Conservation (phyloP, 176 grass and related monocot species). For the Aegilops bicornis region DNA sequence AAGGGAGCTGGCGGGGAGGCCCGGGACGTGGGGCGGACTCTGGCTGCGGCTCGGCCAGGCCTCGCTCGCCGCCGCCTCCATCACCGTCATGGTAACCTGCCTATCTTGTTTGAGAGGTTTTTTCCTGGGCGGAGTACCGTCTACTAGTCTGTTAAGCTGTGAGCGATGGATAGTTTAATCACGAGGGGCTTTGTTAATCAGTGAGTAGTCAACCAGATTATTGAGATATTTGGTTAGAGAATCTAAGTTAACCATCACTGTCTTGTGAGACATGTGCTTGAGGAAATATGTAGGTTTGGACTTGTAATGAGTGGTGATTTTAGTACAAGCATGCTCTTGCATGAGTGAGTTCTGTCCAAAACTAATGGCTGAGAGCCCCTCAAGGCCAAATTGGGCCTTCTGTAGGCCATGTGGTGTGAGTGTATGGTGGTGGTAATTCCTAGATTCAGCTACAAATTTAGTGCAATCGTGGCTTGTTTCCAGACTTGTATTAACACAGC, state of each 20-base stretch:
- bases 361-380: not conserved
- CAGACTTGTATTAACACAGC: not conserved
- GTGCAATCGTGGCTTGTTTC: not conserved
- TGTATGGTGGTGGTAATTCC: not conserved
- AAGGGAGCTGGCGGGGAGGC: too few species aligned
- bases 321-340: not conserved
- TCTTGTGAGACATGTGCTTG: not conserved
- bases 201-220: not conserved
- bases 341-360: not conserved
- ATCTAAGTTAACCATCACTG: not conserved
- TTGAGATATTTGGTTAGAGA: not conserved
- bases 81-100: conserved; percentile 58
- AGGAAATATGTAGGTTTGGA: too few species aligned
- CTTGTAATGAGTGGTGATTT: not conserved
- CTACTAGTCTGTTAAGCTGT: too few species aligned
- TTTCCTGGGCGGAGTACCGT: not conserved
- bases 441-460: not conserved
- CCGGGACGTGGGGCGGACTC: too few species aligned
- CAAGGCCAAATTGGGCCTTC: not conserved
- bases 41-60: too few species aligned
- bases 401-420: not conserved
- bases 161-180: not conserved
- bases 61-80: conserved; percentile 67
- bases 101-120: not conserved
- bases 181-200: not conserved